Evolutionary conservation across 1,284 basidiomycete genomes (phyloP), one percentile per base, ranked within the genome.

Genomic region (Cryptococcus hybrid): DNA sequence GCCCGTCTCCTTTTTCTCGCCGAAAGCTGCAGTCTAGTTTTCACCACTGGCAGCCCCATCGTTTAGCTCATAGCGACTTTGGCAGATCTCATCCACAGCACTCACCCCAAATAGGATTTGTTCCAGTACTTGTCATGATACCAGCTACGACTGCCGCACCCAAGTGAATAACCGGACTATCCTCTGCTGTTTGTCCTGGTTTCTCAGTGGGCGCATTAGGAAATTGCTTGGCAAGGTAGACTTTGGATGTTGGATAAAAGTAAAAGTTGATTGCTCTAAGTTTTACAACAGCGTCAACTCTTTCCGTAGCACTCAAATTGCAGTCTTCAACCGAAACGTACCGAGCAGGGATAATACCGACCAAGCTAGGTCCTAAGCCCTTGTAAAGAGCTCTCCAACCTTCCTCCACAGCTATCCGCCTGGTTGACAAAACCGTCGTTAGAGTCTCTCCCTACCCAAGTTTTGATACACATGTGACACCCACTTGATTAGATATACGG

Each of bases 201-300:
- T 94, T 92, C 40, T 67, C 70, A 8, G 63, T 64, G 13, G 70
- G 70, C 12, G 73, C 71, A 59, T 72, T 70, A 1, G 77, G 77
- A 79, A 97, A 91, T 15, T 82, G 75, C 51, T 89, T 83, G 9
- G 94, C 92, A 52, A 96, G 88, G 60, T 95, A 78, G 46, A 88
- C 87, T 77, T 99, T 99, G 51, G 93, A 92, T 69, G 96, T 99
- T 18, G 95, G 96, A 69, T 99, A 99, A 12, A 91, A 90, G 82
- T 90, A 99, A 78, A 99, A 99, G 78, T 97, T 94, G 81, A 99
- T 98, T 5, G 92, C 80, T 50, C 82, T 80, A 18, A 18, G 18
- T 18, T 18, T 18, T 18, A 18, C 18, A 13, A 15, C n/a, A 35
- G 49, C 64, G 18, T 18, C 18, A 18, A 18, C 18, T 5, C 12